Evolutionary conservation across 1,139 yeast species (phyloP).

Genomic region (Wickerhamiella infanticola): DNA sequence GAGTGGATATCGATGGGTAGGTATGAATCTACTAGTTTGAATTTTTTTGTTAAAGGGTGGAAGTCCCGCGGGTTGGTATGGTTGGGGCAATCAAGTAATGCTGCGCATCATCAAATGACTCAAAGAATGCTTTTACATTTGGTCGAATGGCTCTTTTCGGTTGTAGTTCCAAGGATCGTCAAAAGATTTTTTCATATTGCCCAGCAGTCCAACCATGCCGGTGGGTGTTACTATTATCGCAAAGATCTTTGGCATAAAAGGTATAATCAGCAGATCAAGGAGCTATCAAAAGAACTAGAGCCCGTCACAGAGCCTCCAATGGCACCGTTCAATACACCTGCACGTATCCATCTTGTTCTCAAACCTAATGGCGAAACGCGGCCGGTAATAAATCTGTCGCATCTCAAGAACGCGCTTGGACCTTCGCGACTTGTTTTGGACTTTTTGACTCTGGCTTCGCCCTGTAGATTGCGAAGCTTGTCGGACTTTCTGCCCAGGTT

Average conservation of each 20-base stretch:
- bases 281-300: background rate
- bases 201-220: constrained; percentile 30
- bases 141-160: constrained; percentile 42
- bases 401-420: constrained; percentile 3
- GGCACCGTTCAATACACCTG: background rate
- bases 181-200: constrained; percentile 53
- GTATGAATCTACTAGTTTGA: background rate
- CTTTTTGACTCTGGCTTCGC: background rate
- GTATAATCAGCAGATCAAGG: constrained; percentile 14
- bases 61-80: background rate
- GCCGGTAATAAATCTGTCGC: constrained; percentile 9
- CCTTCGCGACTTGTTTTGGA: constrained; percentile 8
- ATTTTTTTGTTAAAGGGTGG: background rate
- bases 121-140: constrained; percentile 27
- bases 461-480: background rate
- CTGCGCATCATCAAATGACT: background rate
- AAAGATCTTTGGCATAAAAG: constrained; percentile 44
- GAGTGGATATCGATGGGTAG: background rate
- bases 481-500: constrained; percentile 10
- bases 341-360: constrained; percentile 9
- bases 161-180: constrained; percentile 35
- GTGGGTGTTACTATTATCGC: constrained; percentile 35
- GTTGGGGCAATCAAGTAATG: background rate
- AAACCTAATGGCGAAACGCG: constrained; percentile 10
- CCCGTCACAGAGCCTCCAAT: background rate